Conservation (phyloP, 106 monocot genomes). For the Xerophyta viscosa region DNA sequence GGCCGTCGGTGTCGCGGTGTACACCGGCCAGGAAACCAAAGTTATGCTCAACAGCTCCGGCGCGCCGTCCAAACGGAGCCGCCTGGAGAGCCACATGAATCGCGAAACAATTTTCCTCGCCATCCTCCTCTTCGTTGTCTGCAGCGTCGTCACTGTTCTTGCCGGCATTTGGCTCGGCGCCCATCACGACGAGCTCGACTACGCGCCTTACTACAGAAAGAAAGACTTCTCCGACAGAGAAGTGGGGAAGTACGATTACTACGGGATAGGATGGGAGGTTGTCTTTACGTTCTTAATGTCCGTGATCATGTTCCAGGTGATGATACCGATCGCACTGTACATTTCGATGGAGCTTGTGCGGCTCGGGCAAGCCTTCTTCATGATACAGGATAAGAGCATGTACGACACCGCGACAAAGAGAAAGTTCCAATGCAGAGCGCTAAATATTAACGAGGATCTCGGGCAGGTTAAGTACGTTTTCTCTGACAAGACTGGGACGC, state of each 20-base stretch:
- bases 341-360: conserved; percentile 88
- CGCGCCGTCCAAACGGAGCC: conserved; percentile 71
- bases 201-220: conserved; percentile 23
- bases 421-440: conserved; percentile 74
- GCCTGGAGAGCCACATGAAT: conserved; percentile 83
- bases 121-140: conserved; percentile 41
- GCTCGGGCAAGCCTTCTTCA: conserved; percentile 78
- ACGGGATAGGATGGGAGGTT: conserved; percentile 48
- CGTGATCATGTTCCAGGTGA: conserved; percentile 68
- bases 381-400: conserved; percentile 67
- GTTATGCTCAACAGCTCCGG: conserved; percentile 90
- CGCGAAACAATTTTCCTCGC: conserved; percentile 73
- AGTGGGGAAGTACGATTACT: conserved; percentile 33
- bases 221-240: conserved; percentile 12
- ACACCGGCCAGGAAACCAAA: conserved; percentile 66
- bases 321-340: conserved; percentile 81
- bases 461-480: too few relatives aligned
- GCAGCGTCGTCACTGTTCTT: conserved; percentile 30
- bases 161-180: conserved; percentile 24
- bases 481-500: conserved; percentile 85
- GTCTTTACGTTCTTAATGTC: conserved; percentile 59
- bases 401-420: conserved; percentile 32
- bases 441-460: conserved; percentile 95
- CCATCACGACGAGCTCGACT: conserved; percentile 24
- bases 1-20: conserved; percentile 62